phyloP scores from a whole-genome alignment of 108 stramenopile genomes.

The Hondaea fermentalgiana region DNA sequence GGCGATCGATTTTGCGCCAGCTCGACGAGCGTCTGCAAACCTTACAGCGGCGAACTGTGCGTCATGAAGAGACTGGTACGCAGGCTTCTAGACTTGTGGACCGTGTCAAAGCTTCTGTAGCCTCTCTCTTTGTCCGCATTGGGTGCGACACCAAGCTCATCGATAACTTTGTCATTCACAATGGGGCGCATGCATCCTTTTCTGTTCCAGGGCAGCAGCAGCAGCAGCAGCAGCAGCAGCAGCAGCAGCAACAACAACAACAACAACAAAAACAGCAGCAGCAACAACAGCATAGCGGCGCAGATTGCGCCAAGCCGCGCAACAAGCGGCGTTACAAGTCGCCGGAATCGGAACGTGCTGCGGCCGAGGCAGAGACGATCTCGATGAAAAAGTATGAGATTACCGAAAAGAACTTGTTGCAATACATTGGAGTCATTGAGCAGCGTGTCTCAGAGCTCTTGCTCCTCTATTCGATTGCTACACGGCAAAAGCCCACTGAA shows the following conservation, averaged over 20 bases:
- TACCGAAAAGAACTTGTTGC: background rate
- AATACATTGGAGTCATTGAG: background rate
- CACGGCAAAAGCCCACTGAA: background rate
- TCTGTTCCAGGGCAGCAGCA: background rate
- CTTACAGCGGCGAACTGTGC: background rate
- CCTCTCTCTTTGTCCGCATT: constrained; percentile 6
- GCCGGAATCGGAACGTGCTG: background rate
- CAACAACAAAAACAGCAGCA: too few species aligned
- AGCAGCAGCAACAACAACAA: too few species aligned
- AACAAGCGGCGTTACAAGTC: background rate
- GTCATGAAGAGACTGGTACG: background rate
- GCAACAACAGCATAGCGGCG: too few species aligned
- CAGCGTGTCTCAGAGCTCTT: constrained; percentile 13
- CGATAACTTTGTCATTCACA: background rate
- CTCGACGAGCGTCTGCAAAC: background rate
- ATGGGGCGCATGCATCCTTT: background rate
- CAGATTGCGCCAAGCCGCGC: background rate
- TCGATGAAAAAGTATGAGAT: background rate
- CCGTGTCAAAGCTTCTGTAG: background rate
- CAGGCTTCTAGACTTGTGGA: background rate
- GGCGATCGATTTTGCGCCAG: background rate
- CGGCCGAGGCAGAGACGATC: background rate
- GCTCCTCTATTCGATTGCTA: background rate
- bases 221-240: background rate
- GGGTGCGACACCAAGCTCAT: constrained; percentile 11